Evolutionary conservation across 306 rosid genomes (phyloP), one percentile per base, ranked within the genome.

Genomic region (Lagenaria siceraria): DNA sequence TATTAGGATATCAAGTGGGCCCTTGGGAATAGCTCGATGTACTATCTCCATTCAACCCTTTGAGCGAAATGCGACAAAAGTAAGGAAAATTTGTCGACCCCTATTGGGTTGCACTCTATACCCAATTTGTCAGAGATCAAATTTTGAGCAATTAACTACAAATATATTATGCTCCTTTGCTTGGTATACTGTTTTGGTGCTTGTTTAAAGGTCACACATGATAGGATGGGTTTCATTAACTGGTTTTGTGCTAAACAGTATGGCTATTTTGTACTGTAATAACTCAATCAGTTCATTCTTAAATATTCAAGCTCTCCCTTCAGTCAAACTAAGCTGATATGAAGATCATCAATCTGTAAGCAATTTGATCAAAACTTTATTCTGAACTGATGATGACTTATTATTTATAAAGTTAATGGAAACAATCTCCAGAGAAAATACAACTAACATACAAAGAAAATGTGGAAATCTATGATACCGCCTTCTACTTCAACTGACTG

Each of bases 401-500:
- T 73, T 52, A 52, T 73, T 25, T 73, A 31, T 71, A 48, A 71
- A 31, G 29, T 36, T 73, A 73, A 52, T 51, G 48, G 77, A 52
- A 73, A 73, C 31, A 51, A 72, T 51, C 60, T 51, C 43, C 43
- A 72, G 59, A 10, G 61, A 72, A 51, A 72, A 29, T 46, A 71
- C 40, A 72, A 72, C 77, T 48, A 51, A 14, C 25, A 29, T 27
- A 73, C 61, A 27, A 29, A 73, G 46, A 73, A 72, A 73, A 27
- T 49, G 76, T 25, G 48, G 61, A 72, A 21, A 73, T 49, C 62
- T 73, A 73, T 73, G 77, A 52, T 31, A 73, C 27, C 52, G 55
- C 76, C 76, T 73, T 73, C 77, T 73, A 73, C 77, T 73, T 73
- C 46, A 73, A 52, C 40, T 73, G 62, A 1, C 61, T 73, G 60